phyloP scores from a whole-genome alignment of 139 green algal genomes.

The Chlamydomonas schloesseri region DNA sequence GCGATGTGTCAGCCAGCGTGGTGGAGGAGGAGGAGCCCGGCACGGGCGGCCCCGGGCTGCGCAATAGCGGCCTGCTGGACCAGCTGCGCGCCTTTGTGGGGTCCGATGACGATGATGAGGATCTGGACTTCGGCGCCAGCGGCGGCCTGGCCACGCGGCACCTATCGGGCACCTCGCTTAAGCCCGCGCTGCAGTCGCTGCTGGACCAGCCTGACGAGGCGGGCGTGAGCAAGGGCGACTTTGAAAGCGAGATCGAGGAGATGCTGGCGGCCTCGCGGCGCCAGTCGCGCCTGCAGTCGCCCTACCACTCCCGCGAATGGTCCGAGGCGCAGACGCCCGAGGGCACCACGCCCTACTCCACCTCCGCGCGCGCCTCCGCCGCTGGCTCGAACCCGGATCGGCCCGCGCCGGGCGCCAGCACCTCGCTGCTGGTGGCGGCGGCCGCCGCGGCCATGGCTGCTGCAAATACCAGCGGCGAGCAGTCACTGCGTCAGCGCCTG shows the following conservation, averaged over 20 bases:
- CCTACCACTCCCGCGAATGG: conserved; percentile 12
- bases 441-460: not conserved
- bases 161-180: not conserved
- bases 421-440: not conserved
- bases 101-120: conserved; percentile 11
- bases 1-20: no score
- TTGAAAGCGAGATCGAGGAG: conserved; percentile 52
- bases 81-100: conserved; percentile 16
- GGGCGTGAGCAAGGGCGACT: conserved; percentile 37
- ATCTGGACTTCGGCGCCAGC: not conserved
- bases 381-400: not conserved
- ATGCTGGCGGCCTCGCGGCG: conserved; percentile 29
- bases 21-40: not conserved
- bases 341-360: not conserved
- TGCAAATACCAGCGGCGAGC: not conserved
- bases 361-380: not conserved
- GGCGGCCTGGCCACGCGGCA: not conserved
- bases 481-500: no score
- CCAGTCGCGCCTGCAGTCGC: conserved; percentile 12
- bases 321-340: not conserved
- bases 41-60: no score
- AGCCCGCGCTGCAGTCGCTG: conserved; percentile 20
- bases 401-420: no score
- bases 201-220: conserved; percentile 30
- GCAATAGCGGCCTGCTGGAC: not conserved